Base-by-base conservation (phyloP, 2,329 filamentous ascomycete genomes). In the Coniochaeta sp. region DNA sequence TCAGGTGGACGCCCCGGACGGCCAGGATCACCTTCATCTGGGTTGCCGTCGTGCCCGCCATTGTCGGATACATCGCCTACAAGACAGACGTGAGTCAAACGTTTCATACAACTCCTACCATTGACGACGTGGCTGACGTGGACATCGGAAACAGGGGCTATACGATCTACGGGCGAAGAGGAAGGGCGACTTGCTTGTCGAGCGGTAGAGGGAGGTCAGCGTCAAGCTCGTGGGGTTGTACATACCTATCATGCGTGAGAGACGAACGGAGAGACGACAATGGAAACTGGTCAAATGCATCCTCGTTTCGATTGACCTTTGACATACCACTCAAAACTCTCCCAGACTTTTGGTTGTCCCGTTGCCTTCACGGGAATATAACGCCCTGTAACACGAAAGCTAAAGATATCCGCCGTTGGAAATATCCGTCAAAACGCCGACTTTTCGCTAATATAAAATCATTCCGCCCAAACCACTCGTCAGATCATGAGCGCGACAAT, bases 1-100 rank as follows among this genome's bases (percentile, higher is more conserved):
- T 97, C 81, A 82, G 90, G 70, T 97, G 90, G 89, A 97, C 87
- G 31, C 81, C 83, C 50, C 80, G 87, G 64, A 95, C 90, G 45
- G 90, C 89, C 27, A 83, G 82, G 73, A 71, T 96, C 63, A 85
- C 86, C 4, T 82, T 96, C 66, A 76, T 86, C 57, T 96, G 92
- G 70, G 79, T 87, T 53, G 73, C 84, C 30, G 73, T 85, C 51
- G 80, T 96, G 40, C 94, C 94, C 7, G 69, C 73, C 35, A 75
- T 87, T 52, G 62, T 95, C 59, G 84, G 84, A 46, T 84, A 85
- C 65, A 65, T 89, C 52, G 89, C 83, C 53, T 95, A 88, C 68
- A 83, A 81, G 65, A 91, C 86, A 56, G 92, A 97, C 64, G 94
- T 97, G 73, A 83, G 90, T 82, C 35, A 16, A 10, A 38, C 33